Percentiles rank a stretch among this genome's conserved stretches.
phyloP scores from a whole-genome alignment of 208 protist species.

The Trypanosoma brucei region DNA sequence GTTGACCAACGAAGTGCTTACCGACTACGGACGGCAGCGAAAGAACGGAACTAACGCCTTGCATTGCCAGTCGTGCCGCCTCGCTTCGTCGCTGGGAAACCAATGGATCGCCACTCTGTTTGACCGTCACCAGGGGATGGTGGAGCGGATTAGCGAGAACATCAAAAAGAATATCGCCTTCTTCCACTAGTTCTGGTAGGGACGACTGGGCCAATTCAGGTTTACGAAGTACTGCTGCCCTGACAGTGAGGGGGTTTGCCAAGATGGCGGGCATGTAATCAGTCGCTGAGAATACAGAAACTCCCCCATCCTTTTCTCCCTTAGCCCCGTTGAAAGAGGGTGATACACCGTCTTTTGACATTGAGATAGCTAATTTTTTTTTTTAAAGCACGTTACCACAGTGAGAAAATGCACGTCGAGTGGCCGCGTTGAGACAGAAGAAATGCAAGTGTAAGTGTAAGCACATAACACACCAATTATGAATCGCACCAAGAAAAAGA shows the following conservation, averaged over 20 bases:
- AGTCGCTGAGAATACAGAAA: constrained; percentile 16
- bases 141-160: constrained; percentile 32
- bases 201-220: constrained; percentile 32
- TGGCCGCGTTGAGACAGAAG: no score
- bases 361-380: not conserved
- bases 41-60: constrained; percentile 42
- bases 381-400: not conserved
- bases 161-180: constrained; percentile 69
- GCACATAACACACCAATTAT: no score
- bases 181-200: constrained; percentile 42
- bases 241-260: constrained; percentile 43
- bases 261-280: constrained; percentile 33
- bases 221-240: constrained; percentile 47
- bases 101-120: not conserved
- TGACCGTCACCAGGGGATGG: not conserved
- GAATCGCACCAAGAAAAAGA: no score
- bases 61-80: constrained; percentile 1
- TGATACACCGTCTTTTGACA: constrained; percentile 1
- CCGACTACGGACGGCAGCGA: constrained; percentile 46
- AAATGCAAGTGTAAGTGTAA: no score
- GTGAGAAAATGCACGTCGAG: no score
- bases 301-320: not conserved
- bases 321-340: not conserved
- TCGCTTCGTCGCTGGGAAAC: constrained; percentile 1
- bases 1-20: constrained; percentile 43